These are phyloP conservation scores for Nakazawaea molendinolei DNA, from an alignment of 805 yeast species.

Conservation along the genomic window DNA sequence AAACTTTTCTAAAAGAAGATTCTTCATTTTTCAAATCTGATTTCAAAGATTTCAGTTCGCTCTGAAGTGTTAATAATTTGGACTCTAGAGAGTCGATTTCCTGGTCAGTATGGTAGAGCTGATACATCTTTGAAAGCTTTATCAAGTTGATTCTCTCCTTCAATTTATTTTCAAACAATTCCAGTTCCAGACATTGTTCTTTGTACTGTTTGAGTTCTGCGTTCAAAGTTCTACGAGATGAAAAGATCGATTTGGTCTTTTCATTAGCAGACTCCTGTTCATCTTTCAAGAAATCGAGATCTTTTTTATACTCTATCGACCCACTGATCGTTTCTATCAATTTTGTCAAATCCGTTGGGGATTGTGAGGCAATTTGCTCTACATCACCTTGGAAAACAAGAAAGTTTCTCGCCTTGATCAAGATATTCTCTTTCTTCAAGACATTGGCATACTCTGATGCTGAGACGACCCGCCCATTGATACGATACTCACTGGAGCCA, in stretches of 20 bases:
- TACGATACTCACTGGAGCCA: conserved; percentile 63
- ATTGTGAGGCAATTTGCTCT: conserved; percentile 85
- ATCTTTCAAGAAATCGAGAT: conserved; percentile 60
- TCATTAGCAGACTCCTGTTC: conserved; percentile 63
- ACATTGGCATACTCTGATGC: conserved; percentile 59
- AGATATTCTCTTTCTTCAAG: conserved; percentile 70
- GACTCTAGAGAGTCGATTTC: conserved; percentile 28
- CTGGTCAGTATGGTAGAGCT: conserved; percentile 53
- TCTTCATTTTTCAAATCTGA: conserved; percentile 23
- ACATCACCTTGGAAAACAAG: conserved; percentile 96
- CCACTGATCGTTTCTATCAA: conserved; percentile 83
- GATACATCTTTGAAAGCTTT: conserved; percentile 51
- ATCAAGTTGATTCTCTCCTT: conserved; percentile 40
- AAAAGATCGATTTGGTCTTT: conserved; percentile 53
- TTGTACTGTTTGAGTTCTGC: conserved; percentile 74
- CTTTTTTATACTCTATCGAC: conserved; percentile 56
- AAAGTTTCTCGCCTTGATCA: conserved; percentile 86
- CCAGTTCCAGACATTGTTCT: conserved; percentile 69
- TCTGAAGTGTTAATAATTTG: conserved; percentile 29
- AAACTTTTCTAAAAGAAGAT: conserved; percentile 20
- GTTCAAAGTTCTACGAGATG: conserved; percentile 61
- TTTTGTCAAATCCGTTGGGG: conserved; percentile 65
- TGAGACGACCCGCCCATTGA: conserved; percentile 55
- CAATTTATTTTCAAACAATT: conserved; percentile 51
- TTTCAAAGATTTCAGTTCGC: conserved; percentile 29